Conservation (phyloP, 2,329 filamentous ascomycete species). For the Cryphonectria carpinicola region DNA sequence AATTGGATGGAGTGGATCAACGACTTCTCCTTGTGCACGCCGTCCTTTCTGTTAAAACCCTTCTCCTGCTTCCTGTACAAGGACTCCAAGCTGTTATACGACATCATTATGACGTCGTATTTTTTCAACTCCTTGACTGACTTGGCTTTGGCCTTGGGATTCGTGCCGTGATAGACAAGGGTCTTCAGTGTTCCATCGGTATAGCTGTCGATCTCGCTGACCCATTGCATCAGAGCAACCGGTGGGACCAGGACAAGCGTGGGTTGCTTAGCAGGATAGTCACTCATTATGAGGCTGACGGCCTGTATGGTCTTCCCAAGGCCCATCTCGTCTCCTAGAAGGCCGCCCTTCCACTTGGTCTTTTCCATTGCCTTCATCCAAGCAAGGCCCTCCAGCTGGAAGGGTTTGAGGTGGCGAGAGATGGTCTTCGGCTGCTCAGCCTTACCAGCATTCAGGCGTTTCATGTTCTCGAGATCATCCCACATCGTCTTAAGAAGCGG, state of each 20-base stretch:
- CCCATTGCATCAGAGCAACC: slow-evolving; percentile 96
- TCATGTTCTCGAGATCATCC: slow-evolving; percentile 70
- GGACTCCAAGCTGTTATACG: slow-evolving; percentile 89
- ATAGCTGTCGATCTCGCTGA: slow-evolving; percentile 76
- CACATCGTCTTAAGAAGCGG: slow-evolving; percentile 66
- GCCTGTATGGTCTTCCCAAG: slow-evolving; percentile 99
- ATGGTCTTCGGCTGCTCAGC: slow-evolving; percentile 78
- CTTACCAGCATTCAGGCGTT: slow-evolving; percentile 64
- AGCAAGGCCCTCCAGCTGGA: slow-evolving; percentile 89
- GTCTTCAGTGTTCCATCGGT: slow-evolving; percentile 90
- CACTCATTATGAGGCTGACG: slow-evolving; percentile 90
- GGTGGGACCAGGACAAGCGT: slow-evolving; percentile 89
- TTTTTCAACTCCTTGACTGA: slow-evolving; percentile 74
- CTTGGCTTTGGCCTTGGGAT: slow-evolving; percentile 77
- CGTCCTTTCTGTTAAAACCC: slow-evolving; percentile 81
- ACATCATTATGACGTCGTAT: slow-evolving; percentile 96
- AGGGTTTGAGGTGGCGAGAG: slow-evolving; percentile 83
- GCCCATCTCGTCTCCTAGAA: slow-evolving; percentile 97
- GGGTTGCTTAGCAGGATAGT: slow-evolving; percentile 82
- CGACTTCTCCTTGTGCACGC: slow-evolving; percentile 78
- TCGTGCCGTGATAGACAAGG: slow-evolving; percentile 87
- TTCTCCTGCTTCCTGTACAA: slow-evolving; percentile 91
- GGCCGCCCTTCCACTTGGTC: slow-evolving; percentile 81
- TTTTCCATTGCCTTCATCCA: slow-evolving; percentile 87
- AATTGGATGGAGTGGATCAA: slow-evolving; percentile 84